These are phyloP conservation scores for Adansonia gregorii DNA, from an alignment of 441 rosid genomes.

Conservation along the genomic window DNA sequence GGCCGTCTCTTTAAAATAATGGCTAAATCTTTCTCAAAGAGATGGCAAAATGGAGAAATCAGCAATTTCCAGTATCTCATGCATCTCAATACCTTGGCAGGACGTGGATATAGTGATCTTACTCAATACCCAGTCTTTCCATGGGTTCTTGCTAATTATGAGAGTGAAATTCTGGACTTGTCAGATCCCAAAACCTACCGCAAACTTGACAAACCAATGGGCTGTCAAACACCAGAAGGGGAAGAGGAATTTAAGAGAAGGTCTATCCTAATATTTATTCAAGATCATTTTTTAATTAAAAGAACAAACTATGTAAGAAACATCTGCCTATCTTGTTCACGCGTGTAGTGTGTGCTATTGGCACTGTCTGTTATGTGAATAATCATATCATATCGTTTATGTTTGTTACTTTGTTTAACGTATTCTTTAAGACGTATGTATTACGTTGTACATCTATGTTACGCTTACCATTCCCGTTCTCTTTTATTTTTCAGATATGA, in stretches of 20 bases:
- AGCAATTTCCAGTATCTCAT: conserved; percentile 99
- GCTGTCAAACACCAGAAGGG: conserved; percentile 97
- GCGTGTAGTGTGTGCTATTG: not conserved
- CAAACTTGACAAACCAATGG: conserved; percentile 98
- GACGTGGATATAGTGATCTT: conserved; percentile 99
- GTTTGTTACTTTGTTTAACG: not conserved
- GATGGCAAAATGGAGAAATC: conserved; percentile 99
- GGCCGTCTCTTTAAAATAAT: conserved; percentile 87
- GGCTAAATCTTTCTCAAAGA: conserved; percentile 98
- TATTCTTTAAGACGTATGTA: conserved; percentile 1
- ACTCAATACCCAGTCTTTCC: conserved; percentile 99
- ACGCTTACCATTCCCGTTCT: conserved; percentile 25
- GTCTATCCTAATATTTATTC: conserved; percentile 40
- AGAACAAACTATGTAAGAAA: not conserved
- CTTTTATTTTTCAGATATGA: conserved; percentile 69
- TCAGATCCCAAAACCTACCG: conserved; percentile 92
- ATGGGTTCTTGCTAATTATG: conserved; percentile 99
- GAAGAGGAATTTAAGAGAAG: conserved; percentile 99
- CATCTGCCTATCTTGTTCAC: not conserved
- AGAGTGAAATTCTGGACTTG: conserved; percentile 84
- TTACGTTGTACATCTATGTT: not conserved
- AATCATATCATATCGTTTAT: conserved; percentile 13
- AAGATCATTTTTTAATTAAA: not conserved
- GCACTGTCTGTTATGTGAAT: conserved; percentile 10
- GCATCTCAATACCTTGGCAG: conserved; percentile 99